These are phyloP conservation scores for Byssoonygena ceratinophila DNA, from an alignment of 2,329 filamentous ascomycete species.

Conservation along the genomic window DNA sequence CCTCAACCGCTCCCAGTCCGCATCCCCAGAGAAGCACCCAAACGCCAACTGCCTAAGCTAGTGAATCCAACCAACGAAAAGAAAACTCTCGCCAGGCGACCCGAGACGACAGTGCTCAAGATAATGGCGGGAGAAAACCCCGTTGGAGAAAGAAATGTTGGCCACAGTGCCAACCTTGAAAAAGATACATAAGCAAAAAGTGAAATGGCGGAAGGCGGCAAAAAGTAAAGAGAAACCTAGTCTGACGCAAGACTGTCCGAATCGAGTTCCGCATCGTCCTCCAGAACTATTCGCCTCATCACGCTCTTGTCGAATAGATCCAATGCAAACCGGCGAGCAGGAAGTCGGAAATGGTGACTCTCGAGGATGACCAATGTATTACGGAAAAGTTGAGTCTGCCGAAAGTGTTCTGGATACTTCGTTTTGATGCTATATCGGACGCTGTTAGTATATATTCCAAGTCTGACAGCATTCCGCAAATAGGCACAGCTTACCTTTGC, in stretches of 20 bases:
- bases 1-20: neutral
- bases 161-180: neutral
- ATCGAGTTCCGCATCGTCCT: slow-evolving; percentile 48
- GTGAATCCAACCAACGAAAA: neutral
- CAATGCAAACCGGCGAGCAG: slow-evolving; percentile 77
- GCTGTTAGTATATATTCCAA: neutral
- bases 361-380: slow-evolving; percentile 78
- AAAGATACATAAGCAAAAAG: neutral
- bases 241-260: slow-evolving; percentile 20
- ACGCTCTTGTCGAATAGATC: slow-evolving; percentile 91
- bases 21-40: neutral
- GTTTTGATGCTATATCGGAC: slow-evolving; percentile 51
- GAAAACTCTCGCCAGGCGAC: neutral
- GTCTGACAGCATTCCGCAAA: neutral
- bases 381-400: slow-evolving; percentile 65
- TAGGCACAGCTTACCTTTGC: slow-evolving; percentile 40
- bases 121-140: neutral
- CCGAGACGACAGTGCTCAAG: neutral
- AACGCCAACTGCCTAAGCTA: slow-evolving; percentile 4
- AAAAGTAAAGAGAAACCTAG: neutral
- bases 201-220: neutral
- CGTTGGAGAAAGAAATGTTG: neutral
- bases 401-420: slow-evolving; percentile 64
- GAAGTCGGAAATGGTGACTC: slow-evolving; percentile 77
- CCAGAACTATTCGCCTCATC: slow-evolving; percentile 71